These are phyloP conservation scores for Skeletonema costatum DNA, from an alignment of 108 stramenopile genomes.

Conservation along the genomic window DNA sequence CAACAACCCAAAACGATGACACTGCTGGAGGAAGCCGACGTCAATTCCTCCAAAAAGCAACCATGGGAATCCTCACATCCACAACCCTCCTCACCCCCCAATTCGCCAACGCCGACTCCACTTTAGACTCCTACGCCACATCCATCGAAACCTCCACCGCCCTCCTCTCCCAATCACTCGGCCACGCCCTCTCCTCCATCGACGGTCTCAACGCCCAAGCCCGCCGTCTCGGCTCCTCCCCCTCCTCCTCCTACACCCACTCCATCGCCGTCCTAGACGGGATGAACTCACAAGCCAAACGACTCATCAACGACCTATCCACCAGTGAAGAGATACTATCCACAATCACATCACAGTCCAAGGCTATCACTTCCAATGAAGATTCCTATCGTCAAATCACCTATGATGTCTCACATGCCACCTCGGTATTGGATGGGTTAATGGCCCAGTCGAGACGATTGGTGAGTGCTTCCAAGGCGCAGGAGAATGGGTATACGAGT, in stretches of 20 bases:
- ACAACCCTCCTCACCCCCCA: constrained; percentile 10
- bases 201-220: constrained; percentile 45
- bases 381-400: constrained; percentile 6
- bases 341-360: constrained; percentile 18
- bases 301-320: constrained; percentile 21
- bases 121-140: constrained; percentile 6
- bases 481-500: background rate
- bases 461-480: constrained; percentile 11
- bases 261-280: constrained; percentile 41
- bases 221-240: constrained; percentile 18
- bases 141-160: constrained; percentile 31
- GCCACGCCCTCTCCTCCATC: constrained; percentile 36
- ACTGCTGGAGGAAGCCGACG: background rate
- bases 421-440: constrained; percentile 39
- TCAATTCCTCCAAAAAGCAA: background rate
- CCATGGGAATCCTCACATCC: background rate
- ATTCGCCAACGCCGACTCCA: constrained; percentile 7
- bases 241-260: constrained; percentile 15
- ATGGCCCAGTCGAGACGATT: constrained; percentile 31
- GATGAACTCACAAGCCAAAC: constrained; percentile 33
- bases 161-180: constrained; percentile 34
- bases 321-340: constrained; percentile 10
- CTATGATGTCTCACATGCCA: constrained; percentile 18
- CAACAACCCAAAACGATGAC: background rate
- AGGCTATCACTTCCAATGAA: constrained; percentile 19